Conservation (phyloP, 2,329 filamentous ascomycete species). For the Penicillium concentricum region DNA sequence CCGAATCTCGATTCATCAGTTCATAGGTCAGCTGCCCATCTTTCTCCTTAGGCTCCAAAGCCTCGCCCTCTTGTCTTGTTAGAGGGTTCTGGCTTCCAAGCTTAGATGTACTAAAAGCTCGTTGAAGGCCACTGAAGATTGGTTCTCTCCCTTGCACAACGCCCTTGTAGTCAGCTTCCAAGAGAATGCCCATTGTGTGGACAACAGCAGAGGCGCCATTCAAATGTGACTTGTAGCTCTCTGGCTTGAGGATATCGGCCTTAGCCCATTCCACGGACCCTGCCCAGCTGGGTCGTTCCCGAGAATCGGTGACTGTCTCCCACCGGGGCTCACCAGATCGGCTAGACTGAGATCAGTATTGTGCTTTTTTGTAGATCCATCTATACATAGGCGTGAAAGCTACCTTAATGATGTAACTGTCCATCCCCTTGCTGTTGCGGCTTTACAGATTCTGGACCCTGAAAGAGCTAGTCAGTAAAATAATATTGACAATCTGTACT, state of each 20-base stretch:
- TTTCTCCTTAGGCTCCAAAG: constrained; percentile 64
- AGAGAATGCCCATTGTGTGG: constrained; percentile 91
- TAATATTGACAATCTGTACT: background rate
- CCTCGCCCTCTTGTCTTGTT: constrained; percentile 57
- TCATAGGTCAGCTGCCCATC: constrained; percentile 88
- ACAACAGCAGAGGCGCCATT: constrained; percentile 79
- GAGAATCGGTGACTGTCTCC: constrained; percentile 72
- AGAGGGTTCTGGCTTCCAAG: constrained; percentile 67
- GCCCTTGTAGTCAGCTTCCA: constrained; percentile 97
- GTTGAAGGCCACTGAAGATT: constrained; percentile 71
- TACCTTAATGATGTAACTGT: constrained; percentile 91
- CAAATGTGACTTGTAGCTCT: constrained; percentile 74
- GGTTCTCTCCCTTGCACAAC: constrained; percentile 81
- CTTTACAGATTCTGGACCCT: constrained; percentile 83
- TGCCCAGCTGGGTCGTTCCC: constrained; percentile 74
- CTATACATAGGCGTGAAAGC: background rate
- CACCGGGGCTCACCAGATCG: constrained; percentile 88
- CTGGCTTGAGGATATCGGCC: constrained; percentile 81
- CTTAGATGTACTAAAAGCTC: constrained; percentile 71
- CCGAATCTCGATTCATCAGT: constrained; percentile 87
- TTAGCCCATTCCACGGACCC: constrained; percentile 81
- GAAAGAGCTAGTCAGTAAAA: constrained; percentile 15
- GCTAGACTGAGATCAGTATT: constrained; percentile 48
- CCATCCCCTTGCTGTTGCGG: constrained; percentile 82
- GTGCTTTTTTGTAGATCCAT: background rate